Base-by-base conservation (phyloP, 345 rosid species). In the Boechera divaricarpa region DNA sequence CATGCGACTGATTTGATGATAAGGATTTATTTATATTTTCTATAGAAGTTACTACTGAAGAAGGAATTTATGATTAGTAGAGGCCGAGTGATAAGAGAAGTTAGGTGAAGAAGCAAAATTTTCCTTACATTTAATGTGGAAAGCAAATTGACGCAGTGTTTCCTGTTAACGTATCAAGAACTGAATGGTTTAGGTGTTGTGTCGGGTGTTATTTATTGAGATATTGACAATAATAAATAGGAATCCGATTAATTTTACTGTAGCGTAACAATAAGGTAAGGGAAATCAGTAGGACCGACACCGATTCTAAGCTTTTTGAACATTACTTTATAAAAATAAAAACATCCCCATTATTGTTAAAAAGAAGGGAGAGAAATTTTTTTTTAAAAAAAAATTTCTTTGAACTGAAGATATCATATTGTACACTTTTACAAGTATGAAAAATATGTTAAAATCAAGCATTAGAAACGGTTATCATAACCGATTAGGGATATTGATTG, bases 181-280 rank as follows among this genome's bases (percentile, higher is more conserved):
- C 9, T 76, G 13, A 69, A 61, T 31, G 60, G 42, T 18, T 68
- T 60, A 60, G 60, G 61, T 76, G 53, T 52, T 36, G 28, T 76
- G 74, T 76, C 79, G 79, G 79, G 39, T 58, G 51, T 51, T 68
- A 76, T 52, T 76, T 76, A 76, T 69, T 60, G 74, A 68, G 74
- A 21, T 59, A 60, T 76, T 31, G 38, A 28, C 35, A 4, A 42
- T 28, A 42, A 42, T 42, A 62, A 39, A 63, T 63, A 24, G 12
- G 35, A 41, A 42, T 63, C 8, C 67, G 13, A 62, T 4, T 62
- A 7, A 6, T 11, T 42, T 63, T 59, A 63, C 67, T 63, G 36
- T 42, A 63, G 36, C 42, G 32, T 31, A 28, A 63, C 21, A 12
- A 13, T 28, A 63, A 63, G 35, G 36, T 63, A 42, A 42, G 35